Evolutionary conservation across 352 stramenopile species (phyloP).

Genomic region (Pythium periplocum): DNA sequence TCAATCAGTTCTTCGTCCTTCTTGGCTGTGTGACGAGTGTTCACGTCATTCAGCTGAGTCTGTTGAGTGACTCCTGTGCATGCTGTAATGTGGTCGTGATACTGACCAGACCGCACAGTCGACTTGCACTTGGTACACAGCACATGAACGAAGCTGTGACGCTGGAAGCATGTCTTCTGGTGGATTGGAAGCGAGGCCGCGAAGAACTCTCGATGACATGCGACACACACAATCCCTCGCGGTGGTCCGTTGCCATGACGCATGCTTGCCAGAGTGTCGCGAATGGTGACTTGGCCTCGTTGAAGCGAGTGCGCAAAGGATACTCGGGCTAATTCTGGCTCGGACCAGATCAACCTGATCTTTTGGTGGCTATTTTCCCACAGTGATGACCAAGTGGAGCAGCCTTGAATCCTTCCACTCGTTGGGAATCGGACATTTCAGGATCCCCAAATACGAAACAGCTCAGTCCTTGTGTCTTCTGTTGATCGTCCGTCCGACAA

Average conservation of each 20-base stretch:
- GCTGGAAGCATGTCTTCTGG: constrained; percentile 63
- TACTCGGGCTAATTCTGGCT: too few species aligned
- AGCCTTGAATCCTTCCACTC: too few species aligned
- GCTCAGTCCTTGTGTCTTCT: too few species aligned
- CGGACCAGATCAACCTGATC: too few species aligned
- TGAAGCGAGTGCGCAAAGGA: too few species aligned
- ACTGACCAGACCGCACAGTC: constrained; percentile 23
- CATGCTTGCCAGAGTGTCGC: too few species aligned
- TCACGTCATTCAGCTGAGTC: constrained; percentile 5
- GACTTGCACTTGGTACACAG: constrained; percentile 33
- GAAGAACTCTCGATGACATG: constrained; percentile 56
- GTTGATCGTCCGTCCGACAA: too few species aligned
- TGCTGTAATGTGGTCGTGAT: constrained; percentile 7
- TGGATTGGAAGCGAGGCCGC: constrained; percentile 58
- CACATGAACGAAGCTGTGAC: constrained; percentile 51
- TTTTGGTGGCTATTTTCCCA: too few species aligned
- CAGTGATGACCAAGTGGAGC: too few species aligned
- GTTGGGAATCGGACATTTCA: too few species aligned
- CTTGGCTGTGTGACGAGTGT: background rate
- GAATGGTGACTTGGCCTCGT: too few species aligned
- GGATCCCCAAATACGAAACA: too few species aligned
- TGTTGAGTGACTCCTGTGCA: background rate
- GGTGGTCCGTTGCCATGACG: constrained; percentile 1
- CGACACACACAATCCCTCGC: constrained; percentile 23
- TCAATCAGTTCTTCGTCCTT: constrained; percentile 10